Base-by-base conservation (phyloP, 768 basidiomycete genomes). In the Amanita brunnescens region DNA sequence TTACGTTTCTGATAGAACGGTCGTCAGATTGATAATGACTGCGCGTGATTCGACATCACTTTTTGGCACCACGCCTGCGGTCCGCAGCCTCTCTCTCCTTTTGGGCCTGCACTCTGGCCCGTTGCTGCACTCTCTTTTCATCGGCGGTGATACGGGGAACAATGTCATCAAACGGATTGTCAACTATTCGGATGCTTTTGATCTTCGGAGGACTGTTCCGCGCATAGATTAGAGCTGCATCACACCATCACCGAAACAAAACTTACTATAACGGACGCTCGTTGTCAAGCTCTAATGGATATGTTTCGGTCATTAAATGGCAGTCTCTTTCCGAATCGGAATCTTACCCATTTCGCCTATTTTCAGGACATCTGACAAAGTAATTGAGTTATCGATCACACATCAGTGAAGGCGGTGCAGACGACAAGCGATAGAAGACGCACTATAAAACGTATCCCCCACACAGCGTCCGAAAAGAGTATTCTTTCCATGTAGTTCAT, bases 91-190 rank as follows among this genome's bases (percentile, higher is more conserved):
- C 90, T n/a, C 87, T 71, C 62, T 91, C 87, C 46, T 77, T 75
- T 58, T 84, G 84, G 1, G 79, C 83, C 54, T 81, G 75, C 61
- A 91, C 83, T 35, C 81, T 78, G 2, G 94, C 95, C 49, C 77
- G 77, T 55, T 85, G 85, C 63, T 99, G 96, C 0, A 75, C 84
- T 35, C 84, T 78, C 55, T 87, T 85, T 69, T 98, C 96, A 2
- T 83, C 91, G 1, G 93, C 92, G 1, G 96, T 99, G 54, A 98
- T 99, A 21, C 96, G 84, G 4, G 95, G 95, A 33, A 93, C 78
- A 57, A 98, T 96, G 61, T 98, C 94, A 49, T 85, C 80, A 64
- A 96, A 97, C 0, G 96, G 95, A 62, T 98, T 95, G 48, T 96
- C 92, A 26, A 91, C 62, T 47, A 99, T 87, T 8, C 83, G 80